Evolutionary conservation across 371 early-diverging fungal genomes (phyloP).

Genomic region (Mortierella sp.): DNA sequence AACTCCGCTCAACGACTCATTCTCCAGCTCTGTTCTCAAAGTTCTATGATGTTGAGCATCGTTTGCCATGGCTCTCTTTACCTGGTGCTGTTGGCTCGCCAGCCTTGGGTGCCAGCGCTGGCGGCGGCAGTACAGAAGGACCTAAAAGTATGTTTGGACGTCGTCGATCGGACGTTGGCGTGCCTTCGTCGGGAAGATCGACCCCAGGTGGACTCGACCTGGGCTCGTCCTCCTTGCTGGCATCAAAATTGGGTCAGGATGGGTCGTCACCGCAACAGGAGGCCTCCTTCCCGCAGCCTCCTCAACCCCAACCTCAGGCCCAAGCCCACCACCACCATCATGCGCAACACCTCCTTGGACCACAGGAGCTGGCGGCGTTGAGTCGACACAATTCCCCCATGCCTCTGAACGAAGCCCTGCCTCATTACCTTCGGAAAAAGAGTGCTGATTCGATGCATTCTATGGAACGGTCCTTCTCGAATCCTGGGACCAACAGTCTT

Average conservation of each 20-base stretch:
- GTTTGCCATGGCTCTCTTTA: conserved; percentile 43
- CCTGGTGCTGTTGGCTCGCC: conserved; percentile 32
- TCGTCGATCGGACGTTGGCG: conserved; percentile 39
- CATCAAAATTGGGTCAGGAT: neutral
- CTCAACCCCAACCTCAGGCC: conserved; percentile 13
- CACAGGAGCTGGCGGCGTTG: conserved; percentile 39
- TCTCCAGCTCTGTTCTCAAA: conserved; percentile 48
- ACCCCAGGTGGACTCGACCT: conserved; percentile 17
- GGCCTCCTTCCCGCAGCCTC: conserved; percentile 12
- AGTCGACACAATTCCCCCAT: conserved; percentile 46
- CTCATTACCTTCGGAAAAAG: conserved; percentile 38
- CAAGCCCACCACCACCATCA: conserved; percentile 11
- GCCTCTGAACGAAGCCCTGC: conserved; percentile 46
- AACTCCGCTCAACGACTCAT: conserved; percentile 41
- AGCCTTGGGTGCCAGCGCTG: neutral
- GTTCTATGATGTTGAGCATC: conserved; percentile 39
- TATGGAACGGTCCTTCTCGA: conserved; percentile 57
- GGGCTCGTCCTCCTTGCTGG: neutral
- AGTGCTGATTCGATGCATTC: conserved; percentile 21
- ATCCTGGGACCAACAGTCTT: conserved; percentile 23
- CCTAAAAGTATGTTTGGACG: conserved; percentile 32
- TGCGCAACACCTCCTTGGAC: conserved; percentile 43
- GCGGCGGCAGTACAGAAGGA: neutral
- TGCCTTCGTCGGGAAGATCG: conserved; percentile 25
- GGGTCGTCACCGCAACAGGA: conserved; percentile 4